Base-by-base conservation (phyloP, 192 early-diverging fungal species). In the Physocladia obscura region DNA sequence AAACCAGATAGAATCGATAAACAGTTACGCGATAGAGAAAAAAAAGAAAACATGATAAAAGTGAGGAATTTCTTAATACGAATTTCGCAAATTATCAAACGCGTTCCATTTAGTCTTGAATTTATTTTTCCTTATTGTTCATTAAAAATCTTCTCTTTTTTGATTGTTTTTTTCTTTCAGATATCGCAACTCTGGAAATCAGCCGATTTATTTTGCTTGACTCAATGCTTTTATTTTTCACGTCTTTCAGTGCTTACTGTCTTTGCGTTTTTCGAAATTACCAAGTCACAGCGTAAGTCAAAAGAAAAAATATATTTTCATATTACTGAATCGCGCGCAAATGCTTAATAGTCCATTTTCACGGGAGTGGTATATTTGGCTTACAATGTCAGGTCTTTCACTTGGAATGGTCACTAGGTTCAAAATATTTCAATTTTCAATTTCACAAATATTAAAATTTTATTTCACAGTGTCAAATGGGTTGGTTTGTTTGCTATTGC, bases 141-240 rank as follows among this genome's bases (percentile, higher is more conserved):
- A 21, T 13, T 36, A 17, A 24, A 67, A n/a, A 13, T 4, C 26
- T 70, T n/a, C 5, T 49, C 11, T 62, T 24, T 74, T 31, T 31
- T 77, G 2, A 55, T 27, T 0, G 21, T 31, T 19, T 71, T 68
- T n/a, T 37, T 79, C 24, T 29, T 22, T 15, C 51, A 80, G 92
- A 94, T 63, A 89, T 82, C 49, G 91, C 92, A 0, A 89, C 86
- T 56, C 50, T 88, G 49, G 77, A 76, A 22, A 97, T 96, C 71
- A 91, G 86, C 64, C 89, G 92, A 24, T 96, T 99, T 69, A 96
- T 98, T 58, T 81, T 99, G 35, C 79, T 99, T 44, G 97, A 99
- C 71, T 91, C 95, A 11, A 92, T 97, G 89, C 85, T 99, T 24
- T 80, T 99, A 48, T 95, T 91, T 62, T 94, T 95, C 62, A 99